phyloP scores from a whole-genome alignment of 139 green algal species.

The Chara braunii region DNA sequence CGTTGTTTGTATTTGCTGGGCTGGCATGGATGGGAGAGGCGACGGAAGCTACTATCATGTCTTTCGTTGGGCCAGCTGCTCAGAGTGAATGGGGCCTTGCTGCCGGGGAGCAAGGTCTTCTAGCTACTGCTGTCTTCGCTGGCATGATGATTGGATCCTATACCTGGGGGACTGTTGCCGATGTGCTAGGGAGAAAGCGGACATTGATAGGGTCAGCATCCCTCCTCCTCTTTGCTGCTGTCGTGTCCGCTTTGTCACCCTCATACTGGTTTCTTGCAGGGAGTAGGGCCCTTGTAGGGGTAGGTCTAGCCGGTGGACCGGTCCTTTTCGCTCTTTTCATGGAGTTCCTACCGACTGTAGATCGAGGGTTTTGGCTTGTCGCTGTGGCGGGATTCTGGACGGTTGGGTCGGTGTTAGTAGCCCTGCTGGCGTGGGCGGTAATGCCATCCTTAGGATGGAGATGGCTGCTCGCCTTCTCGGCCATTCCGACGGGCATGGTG shows the following conservation, averaged over 20 bases:
- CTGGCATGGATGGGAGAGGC: background rate
- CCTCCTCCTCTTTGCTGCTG: too few relatives aligned
- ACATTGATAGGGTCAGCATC: too few relatives aligned
- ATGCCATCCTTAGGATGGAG: slow-evolving; percentile 25
- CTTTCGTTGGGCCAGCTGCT: background rate
- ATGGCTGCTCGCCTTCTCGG: too few relatives aligned
- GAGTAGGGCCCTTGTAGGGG: slow-evolving; percentile 18
- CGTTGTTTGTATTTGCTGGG: background rate
- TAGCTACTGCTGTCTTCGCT: background rate
- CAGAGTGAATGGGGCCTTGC: background rate
- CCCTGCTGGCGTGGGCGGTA: slow-evolving; percentile 27
- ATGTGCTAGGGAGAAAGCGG: too few relatives aligned
- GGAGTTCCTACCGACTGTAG: slow-evolving; percentile 24
- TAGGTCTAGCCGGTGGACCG: slow-evolving; percentile 27
- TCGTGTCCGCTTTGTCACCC: too few relatives aligned
- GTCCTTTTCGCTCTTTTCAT: slow-evolving; percentile 44
- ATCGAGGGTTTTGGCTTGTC: slow-evolving; percentile 36
- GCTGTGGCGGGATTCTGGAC: slow-evolving; percentile 36
- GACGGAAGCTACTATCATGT: background rate
- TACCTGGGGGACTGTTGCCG: background rate
- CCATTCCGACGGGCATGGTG: too few relatives aligned
- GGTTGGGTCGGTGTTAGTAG: slow-evolving; percentile 30
- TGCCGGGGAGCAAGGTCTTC: background rate
- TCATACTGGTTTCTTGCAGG: too few relatives aligned
- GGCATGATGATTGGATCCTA: background rate